Evolutionary conservation across 2,329 filamentous ascomycete genomes (phyloP), one percentile per base, ranked within the genome.

Genomic region (Scytalidium lignicola): DNA sequence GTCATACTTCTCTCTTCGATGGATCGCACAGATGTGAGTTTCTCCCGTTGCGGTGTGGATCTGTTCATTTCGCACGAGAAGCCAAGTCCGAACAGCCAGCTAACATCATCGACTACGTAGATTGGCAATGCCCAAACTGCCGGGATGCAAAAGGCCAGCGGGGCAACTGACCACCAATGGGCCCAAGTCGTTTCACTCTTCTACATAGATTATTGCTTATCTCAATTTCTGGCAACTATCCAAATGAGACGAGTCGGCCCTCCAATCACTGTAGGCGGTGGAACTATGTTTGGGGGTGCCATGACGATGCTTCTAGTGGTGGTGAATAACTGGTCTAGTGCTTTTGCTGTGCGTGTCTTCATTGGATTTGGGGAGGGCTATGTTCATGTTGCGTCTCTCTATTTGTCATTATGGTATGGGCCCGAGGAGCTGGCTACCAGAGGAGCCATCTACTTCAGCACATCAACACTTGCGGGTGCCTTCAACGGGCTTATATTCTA

Each of bases 401-500:
- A 51, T 18, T 39, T 56, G 19, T 43, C 47, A 9, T 39, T 52
- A 12, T 54, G 54, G 54, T 58, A 58, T 46, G 44, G 29, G 18
- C 29, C 21, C 13, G 39, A 53, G 32, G 45, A 54, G 22, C 55
- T 57, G 4, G 48, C 50, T 10, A 52, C 41, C 12, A 51, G 58
- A 8, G 52, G 51, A 21, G 50, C 54, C 5, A 51, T 58, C 15
- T 56, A 58, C 41, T 54, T 51, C 41, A 49, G 54, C n/a, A 51
- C 50, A 20, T 37, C 44, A 19, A 48, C 48, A 1, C n/a, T 59
- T 3, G 53, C 56, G 5, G 52, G 52, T 3, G 45, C 43, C 3
- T 52, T 59, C 39, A 52, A 54, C 47, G 55, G 56, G 3, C 28
- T 58, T 12, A 51, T 59, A 12, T 50, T 55, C 2, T 56, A 52